Base-by-base conservation (phyloP, 2,329 filamentous ascomycete species). In the Aspergillus felis region DNA sequence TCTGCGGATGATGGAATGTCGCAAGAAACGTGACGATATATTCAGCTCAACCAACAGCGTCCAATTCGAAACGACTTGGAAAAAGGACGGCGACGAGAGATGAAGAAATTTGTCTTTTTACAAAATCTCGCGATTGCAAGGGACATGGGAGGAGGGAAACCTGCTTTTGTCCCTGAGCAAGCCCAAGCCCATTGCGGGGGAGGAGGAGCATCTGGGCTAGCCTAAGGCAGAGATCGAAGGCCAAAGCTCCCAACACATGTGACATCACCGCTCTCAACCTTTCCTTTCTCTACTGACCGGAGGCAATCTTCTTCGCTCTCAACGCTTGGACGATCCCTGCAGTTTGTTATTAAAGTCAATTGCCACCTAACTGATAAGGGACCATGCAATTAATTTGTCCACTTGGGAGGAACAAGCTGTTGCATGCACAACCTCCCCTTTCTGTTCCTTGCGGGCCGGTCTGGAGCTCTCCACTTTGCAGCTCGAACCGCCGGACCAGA, bases 201-300 rank as follows among this genome's bases (percentile, higher is more conserved):
- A 25, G 44, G 44, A 25, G 10, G 22, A 46, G n/a, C 42, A 46
- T 22, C 42, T 44, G 42, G 57, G 57, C 50, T 49, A 55, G 47
- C 54, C 54, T 57, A 51, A 29, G 52, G 42, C 25, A 50, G 50
- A 55, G 51, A 50, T 58, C 44, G 52, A 56, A 56, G 49, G 53
- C 28, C 47, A 50, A 57, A 49, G 47, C 10, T 22, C 51, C 32
- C 57, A 59, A 59, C 57, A 58, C 44, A 46, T 60, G 57, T 60
- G 57, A 60, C 57, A 60, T 60, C 56, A 58, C 54, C 54, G 44
- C 44, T 29, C 57, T 60, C 57, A 58, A 60, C 57, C 44, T 25
- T 47, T 47, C 41, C 41, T 17, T 47, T 25, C 32, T 7, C 32
- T 17, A 17, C 32, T 38, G 32, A 38, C 32, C 32, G 32, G 32